Conservation (phyloP, 139 green algal species). For the Closterium sp. region DNA sequence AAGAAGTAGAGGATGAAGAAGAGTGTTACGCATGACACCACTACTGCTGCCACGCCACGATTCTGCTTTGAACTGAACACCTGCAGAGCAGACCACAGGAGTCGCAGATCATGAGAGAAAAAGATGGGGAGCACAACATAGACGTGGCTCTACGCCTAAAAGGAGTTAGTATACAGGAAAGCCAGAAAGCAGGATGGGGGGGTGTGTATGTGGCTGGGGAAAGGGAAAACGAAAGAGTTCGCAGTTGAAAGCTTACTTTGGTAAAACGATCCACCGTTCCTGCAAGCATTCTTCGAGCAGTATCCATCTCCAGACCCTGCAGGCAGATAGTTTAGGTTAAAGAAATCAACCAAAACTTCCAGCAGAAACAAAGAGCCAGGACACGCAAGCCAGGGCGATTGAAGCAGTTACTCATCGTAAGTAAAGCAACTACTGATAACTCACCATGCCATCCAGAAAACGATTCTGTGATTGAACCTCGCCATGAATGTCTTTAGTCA, state of each 20-base stretch:
- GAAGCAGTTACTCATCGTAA: too few relatives aligned
- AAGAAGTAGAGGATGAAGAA: background rate
- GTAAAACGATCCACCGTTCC: background rate
- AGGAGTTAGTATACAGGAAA: too few relatives aligned
- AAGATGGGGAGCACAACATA: background rate
- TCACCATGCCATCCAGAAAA: slow-evolving; percentile 11
- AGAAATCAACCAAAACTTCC: too few relatives aligned
- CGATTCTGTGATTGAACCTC: slow-evolving; percentile 5
- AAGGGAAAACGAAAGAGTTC: background rate
- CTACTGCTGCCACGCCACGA: background rate
- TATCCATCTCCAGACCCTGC: background rate
- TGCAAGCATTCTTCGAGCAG: background rate
- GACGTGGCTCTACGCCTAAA: background rate
- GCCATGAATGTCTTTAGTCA: slow-evolving; percentile 7
- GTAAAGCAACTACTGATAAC: background rate
- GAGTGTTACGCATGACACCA: background rate
- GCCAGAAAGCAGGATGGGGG: background rate
- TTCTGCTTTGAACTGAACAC: background rate
- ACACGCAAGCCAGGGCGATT: background rate
- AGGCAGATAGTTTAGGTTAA: too few relatives aligned
- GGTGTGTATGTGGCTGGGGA: too few relatives aligned
- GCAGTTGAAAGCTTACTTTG: background rate
- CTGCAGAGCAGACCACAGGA: background rate
- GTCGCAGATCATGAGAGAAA: background rate
- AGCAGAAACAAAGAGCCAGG: background rate